Conservation (phyloP, 2,329 filamentous ascomycete genomes). For the Aureobasidium sp. region DNA sequence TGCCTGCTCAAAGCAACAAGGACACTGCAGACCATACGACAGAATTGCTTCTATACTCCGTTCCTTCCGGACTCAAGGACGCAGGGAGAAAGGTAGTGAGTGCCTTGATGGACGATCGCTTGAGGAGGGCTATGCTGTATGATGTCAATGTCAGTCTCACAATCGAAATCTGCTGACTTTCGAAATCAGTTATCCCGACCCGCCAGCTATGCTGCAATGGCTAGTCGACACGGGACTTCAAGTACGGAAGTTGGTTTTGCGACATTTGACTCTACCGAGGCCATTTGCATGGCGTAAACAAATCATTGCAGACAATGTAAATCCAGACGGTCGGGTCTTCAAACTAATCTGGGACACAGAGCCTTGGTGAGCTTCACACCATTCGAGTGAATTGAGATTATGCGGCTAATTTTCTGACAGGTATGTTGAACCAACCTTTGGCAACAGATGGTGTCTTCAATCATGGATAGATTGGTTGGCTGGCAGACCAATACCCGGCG, state of each 20-base stretch:
- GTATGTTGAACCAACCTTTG: constrained; percentile 48
- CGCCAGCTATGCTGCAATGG: constrained; percentile 28
- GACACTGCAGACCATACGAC: constrained; percentile 52
- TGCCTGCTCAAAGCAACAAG: constrained; percentile 34
- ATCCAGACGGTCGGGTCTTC: constrained; percentile 48
- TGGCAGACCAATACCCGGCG: constrained; percentile 43
- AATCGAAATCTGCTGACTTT: constrained; percentile 22
- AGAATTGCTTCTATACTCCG: constrained; percentile 53
- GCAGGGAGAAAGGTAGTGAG: constrained; percentile 47
- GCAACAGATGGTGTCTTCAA: constrained; percentile 56
- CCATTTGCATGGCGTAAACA: constrained; percentile 33
- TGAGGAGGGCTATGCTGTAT: constrained; percentile 60
- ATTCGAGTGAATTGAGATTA: too few relatives aligned
- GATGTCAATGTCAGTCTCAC: constrained; percentile 20
- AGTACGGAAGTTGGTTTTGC: constrained; percentile 49
- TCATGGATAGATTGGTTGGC: constrained; percentile 45
- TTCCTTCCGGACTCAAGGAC: constrained; percentile 40
- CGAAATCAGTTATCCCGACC: constrained; percentile 30
- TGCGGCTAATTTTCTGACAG: constrained; percentile 17
- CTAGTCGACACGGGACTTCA: constrained; percentile 45
- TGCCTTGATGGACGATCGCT: constrained; percentile 56
- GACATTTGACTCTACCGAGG: constrained; percentile 56
- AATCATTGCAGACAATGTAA: constrained; percentile 40
- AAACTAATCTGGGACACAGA: constrained; percentile 50
- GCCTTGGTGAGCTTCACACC: constrained; percentile 50